phyloP scores from a whole-genome alignment of 1,284 basidiomycete species.

The Polyporus tsugae region DNA sequence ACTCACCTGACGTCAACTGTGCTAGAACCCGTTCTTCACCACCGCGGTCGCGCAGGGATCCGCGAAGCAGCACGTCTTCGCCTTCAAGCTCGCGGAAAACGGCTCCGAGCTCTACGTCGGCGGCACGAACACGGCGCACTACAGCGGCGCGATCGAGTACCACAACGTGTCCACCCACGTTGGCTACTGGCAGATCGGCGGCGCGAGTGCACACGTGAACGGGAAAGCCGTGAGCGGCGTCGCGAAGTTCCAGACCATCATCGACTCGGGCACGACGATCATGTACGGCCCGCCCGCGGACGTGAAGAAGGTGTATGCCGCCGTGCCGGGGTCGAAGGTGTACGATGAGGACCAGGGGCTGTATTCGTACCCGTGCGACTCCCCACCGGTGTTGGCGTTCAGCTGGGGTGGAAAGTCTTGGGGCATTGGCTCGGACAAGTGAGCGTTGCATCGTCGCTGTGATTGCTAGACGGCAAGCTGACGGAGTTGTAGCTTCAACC shows the following conservation, averaged over 20 bases:
- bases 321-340: conserved; percentile 48
- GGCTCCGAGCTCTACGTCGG: conserved; percentile 62
- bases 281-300: conserved; percentile 55
- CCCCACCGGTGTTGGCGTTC: conserved; percentile 46
- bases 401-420: conserved; percentile 50
- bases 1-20: conserved; percentile 30
- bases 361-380: conserved; percentile 50
- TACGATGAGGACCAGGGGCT: conserved; percentile 40
- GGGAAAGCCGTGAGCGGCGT: conserved; percentile 29
- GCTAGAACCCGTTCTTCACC: conserved; percentile 48
- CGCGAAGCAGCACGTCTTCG: conserved; percentile 50
- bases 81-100: conserved; percentile 53
- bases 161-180: conserved; percentile 19
- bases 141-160: conserved; percentile 26
- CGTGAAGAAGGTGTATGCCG: conserved; percentile 52
- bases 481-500: conserved; percentile 36
- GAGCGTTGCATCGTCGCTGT: background rate
- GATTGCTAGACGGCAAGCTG: background rate
- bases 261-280: conserved; percentile 54
- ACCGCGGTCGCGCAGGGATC: conserved; percentile 48
- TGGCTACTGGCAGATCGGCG: conserved; percentile 49
- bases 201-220: conserved; percentile 45
- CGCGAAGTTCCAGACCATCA: conserved; percentile 41
- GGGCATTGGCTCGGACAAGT: conserved; percentile 41
- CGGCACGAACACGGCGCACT: conserved; percentile 32